A percentile compares a stretch with the other conserved stretches of the same genome.
Evolutionary conservation across 1,284 basidiomycete genomes (phyloP).

Genomic region (Farysia itapuensis): DNA sequence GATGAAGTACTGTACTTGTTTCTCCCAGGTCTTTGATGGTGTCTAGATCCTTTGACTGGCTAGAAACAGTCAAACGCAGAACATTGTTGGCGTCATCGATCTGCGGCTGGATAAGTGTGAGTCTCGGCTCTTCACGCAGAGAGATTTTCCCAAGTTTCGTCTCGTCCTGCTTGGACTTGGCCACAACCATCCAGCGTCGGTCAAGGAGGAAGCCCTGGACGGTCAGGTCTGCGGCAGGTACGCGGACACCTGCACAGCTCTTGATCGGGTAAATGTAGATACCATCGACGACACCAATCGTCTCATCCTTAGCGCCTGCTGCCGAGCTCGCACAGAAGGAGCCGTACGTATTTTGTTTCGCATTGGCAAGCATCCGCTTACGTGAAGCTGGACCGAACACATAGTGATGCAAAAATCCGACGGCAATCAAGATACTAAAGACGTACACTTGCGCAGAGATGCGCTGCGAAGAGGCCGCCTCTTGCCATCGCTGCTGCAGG

Average conservation of each 20-base stretch:
- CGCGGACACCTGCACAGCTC: constrained; percentile 27
- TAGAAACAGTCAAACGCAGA: constrained; percentile 12
- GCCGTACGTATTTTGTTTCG: constrained; percentile 1
- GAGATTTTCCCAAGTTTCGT: constrained; percentile 17
- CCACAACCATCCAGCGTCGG: constrained; percentile 46
- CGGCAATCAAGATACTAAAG: constrained; percentile 14
- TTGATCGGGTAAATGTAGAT: constrained; percentile 49
- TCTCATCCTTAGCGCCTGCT: constrained; percentile 31
- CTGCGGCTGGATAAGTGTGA: constrained; percentile 28
- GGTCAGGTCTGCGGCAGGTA: constrained; percentile 7
- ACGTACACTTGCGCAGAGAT: constrained; percentile 26
- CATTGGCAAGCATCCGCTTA: neutral
- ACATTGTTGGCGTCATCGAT: constrained; percentile 13
- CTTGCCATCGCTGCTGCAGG: constrained; percentile 15
- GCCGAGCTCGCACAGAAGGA: neutral
- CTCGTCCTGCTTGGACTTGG: neutral
- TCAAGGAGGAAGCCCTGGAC: constrained; percentile 44
- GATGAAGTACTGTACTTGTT: constrained; percentile 15
- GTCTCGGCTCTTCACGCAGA: constrained; percentile 33
- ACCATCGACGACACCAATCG: constrained; percentile 26
- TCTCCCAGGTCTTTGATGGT: constrained; percentile 1
- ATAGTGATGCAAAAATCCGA: constrained; percentile 16
- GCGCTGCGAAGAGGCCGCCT: constrained; percentile 9
- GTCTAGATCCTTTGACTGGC: neutral
- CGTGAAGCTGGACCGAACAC: constrained; percentile 3